phyloP scores from a whole-genome alignment of 2,329 filamentous ascomycete species.

The Mycosphaerella sp. region DNA sequence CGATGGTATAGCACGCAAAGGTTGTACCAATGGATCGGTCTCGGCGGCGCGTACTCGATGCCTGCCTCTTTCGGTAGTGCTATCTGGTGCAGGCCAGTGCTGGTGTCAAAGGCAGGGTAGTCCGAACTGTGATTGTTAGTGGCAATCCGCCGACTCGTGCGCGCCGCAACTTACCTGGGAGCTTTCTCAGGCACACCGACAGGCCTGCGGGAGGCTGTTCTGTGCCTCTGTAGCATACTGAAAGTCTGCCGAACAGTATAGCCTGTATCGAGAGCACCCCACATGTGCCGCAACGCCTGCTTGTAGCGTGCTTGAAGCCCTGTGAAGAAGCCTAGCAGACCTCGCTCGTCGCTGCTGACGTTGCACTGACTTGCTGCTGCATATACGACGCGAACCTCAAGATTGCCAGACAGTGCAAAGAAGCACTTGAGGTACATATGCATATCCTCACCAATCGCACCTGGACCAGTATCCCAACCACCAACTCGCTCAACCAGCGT shows the following conservation, averaged over 20 bases:
- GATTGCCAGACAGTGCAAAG: constrained; percentile 64
- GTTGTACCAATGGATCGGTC: constrained; percentile 40
- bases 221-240: constrained; percentile 27
- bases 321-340: constrained; percentile 48
- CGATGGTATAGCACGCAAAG: constrained; percentile 55
- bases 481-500: constrained; percentile 61
- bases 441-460: constrained; percentile 68
- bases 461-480: constrained; percentile 64
- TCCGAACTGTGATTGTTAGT: constrained; percentile 24
- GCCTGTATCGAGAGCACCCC: constrained; percentile 65
- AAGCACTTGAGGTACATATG: constrained; percentile 77
- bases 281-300: constrained; percentile 70
- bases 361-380: constrained; percentile 69
- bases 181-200: constrained; percentile 23
- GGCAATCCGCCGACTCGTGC: constrained; percentile 7
- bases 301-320: constrained; percentile 63
- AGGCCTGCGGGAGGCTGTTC: constrained; percentile 9
- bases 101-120: constrained; percentile 31
- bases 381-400: constrained; percentile 58
- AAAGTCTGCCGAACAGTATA: constrained; percentile 48
- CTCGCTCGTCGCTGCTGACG: constrained; percentile 55
- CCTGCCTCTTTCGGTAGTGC: constrained; percentile 21
- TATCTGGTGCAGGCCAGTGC: constrained; percentile 28
- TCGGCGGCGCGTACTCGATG: constrained; percentile 17
- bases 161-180: constrained; percentile 25